Evolutionary conservation across 106 monocot genomes (phyloP).

Genomic region (Acorus gramineus): DNA sequence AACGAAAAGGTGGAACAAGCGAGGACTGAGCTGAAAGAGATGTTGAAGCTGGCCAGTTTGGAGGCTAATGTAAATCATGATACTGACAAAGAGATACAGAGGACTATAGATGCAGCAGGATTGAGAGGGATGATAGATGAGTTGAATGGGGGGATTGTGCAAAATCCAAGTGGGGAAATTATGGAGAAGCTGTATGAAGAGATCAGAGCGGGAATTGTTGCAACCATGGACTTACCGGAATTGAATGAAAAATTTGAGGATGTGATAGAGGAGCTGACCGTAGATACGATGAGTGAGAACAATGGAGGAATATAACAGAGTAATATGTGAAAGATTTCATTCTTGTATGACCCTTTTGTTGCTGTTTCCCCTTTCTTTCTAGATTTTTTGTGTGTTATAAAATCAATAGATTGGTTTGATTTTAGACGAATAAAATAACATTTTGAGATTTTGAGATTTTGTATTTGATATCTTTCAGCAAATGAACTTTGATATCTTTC

Average conservation of each 20-base stretch:
- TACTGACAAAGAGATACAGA: slow-evolving; percentile 41
- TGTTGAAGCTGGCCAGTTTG: slow-evolving; percentile 38
- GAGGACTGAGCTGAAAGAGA: slow-evolving; percentile 34
- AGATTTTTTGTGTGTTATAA: too few relatives aligned
- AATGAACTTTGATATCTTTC: too few relatives aligned
- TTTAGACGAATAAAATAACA: too few relatives aligned
- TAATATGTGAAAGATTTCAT: not conserved
- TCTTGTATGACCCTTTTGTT: not conserved
- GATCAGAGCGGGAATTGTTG: slow-evolving; percentile 44
- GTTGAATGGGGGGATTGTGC: slow-evolving; percentile 40
- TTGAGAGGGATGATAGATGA: slow-evolving; percentile 39
- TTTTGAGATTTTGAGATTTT: too few relatives aligned
- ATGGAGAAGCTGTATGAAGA: slow-evolving; percentile 29
- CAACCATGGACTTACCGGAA: slow-evolving; percentile 22
- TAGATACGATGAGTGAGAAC: slow-evolving; percentile 14
- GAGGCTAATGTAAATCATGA: slow-evolving; percentile 36
- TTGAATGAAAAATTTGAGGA: slow-evolving; percentile 37
- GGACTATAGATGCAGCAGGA: slow-evolving; percentile 26
- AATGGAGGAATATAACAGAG: not conserved
- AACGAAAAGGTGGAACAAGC: slow-evolving; percentile 29
- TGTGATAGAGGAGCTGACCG: slow-evolving; percentile 13
- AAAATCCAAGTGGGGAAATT: slow-evolving; percentile 26
- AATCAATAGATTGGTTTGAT: too few relatives aligned
- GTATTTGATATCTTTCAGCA: too few relatives aligned
- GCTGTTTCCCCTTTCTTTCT: too few relatives aligned